Conservation (phyloP, 2,329 filamentous ascomycete genomes). For the Myriosclerotinia scirpicola region DNA sequence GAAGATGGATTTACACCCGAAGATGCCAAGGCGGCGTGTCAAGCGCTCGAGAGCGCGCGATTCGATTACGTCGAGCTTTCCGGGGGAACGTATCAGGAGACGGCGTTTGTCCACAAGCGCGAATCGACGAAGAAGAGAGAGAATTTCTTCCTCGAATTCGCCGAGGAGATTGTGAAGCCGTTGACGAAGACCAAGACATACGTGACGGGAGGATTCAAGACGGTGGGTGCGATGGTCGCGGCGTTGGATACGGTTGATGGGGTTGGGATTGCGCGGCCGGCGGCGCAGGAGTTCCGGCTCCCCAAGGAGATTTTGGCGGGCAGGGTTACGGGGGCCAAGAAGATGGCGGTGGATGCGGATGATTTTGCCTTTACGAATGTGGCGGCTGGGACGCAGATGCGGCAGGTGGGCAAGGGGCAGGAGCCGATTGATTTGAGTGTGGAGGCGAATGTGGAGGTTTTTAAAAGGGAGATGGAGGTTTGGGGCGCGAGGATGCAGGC, state of each 20-base stretch:
- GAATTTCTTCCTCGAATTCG: conserved; percentile 69
- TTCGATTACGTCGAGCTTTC: conserved; percentile 69
- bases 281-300: conserved; percentile 47
- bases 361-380: conserved; percentile 47
- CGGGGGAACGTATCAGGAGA: conserved; percentile 61
- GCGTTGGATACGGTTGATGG: conserved; percentile 50
- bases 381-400: conserved; percentile 36
- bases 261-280: conserved; percentile 51
- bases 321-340: conserved; percentile 49
- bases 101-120: conserved; percentile 40
- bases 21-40: conserved; percentile 56
- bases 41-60: conserved; percentile 49
- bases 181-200: conserved; percentile 50
- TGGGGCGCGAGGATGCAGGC: conserved; percentile 46
- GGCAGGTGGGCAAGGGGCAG: conserved; percentile 52
- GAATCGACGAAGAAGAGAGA: conserved; percentile 54
- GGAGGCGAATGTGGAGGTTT: conserved; percentile 49
- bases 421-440: conserved; percentile 53
- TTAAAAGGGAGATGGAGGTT: conserved; percentile 48
- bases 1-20: conserved; percentile 57
- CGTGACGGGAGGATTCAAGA: conserved; percentile 62
- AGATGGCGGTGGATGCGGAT: conserved; percentile 49
- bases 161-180: conserved; percentile 50
- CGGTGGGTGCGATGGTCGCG: conserved; percentile 48
- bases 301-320: conserved; percentile 46